Percentiles rank a stretch among this genome's conserved stretches.
Conservation (phyloP, 805 yeast species). For the Kuraishia borneana region DNA sequence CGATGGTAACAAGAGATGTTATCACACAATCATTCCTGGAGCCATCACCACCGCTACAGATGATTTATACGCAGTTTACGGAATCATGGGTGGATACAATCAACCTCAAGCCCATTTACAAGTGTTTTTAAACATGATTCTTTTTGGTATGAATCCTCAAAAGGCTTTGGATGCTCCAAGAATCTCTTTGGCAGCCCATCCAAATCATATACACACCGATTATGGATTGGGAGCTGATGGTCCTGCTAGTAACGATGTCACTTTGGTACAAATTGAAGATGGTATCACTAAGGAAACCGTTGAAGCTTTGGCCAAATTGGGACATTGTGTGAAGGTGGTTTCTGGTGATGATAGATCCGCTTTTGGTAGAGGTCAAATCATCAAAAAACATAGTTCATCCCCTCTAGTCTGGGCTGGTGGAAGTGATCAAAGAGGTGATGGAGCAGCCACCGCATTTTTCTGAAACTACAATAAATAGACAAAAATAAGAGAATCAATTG, state of each 20-base stretch:
- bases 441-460: constrained; percentile 52
- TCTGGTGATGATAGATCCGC: constrained; percentile 28
- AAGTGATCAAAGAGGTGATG: constrained; percentile 78
- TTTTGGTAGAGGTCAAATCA: constrained; percentile 70
- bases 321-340: constrained; percentile 42
- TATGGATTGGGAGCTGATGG: constrained; percentile 52
- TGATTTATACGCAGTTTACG: constrained; percentile 58
- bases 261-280: constrained; percentile 53
- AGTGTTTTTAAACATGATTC: constrained; percentile 52
- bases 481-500: constrained; percentile 2
- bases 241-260: constrained; percentile 47
- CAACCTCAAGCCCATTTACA: constrained; percentile 84
- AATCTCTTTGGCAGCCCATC: constrained; percentile 48
- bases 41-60: constrained; percentile 43
- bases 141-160: constrained; percentile 61
- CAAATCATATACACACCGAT: constrained; percentile 29
- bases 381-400: constrained; percentile 30
- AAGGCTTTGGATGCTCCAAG: constrained; percentile 70
- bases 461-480: constrained; percentile 10
- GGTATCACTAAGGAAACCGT: constrained; percentile 41
- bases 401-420: constrained; percentile 53
- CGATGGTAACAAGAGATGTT: constrained; percentile 63
- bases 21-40: constrained; percentile 79
- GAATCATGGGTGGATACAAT: constrained; percentile 81
- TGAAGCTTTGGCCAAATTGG: constrained; percentile 34